Evolutionary conservation across 228 moss, liverwort and hornwort genomes (phyloP).

Genomic region (Sphagnum fallax): DNA sequence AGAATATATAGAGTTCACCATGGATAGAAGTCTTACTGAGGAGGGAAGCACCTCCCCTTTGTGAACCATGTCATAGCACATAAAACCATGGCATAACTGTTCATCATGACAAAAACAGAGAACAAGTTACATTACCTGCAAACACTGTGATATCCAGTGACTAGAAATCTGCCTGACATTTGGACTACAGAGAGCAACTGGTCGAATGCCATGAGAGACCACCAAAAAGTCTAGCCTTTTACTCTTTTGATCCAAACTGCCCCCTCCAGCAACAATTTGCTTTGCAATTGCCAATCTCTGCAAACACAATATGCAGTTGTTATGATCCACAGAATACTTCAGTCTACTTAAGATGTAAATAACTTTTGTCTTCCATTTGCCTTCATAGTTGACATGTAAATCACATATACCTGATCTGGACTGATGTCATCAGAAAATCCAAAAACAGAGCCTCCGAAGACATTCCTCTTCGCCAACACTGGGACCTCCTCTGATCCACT

Average conservation of each 20-base stretch:
- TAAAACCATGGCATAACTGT: no score
- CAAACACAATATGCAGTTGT: not conserved
- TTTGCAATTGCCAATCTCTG: constrained; percentile 52
- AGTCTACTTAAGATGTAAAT: no score
- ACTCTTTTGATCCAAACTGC: constrained; percentile 36
- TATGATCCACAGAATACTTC: not conserved
- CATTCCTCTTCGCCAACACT: constrained; percentile 8
- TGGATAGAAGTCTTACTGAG: no score
- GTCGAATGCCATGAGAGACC: constrained; percentile 46
- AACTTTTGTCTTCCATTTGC: no score
- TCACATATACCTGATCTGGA: constrained; percentile 10
- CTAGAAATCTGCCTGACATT: constrained; percentile 37
- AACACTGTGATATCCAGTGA: constrained; percentile 67
- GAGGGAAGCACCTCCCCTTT: no score
- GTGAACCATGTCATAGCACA: no score
- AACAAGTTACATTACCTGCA: constrained; percentile 27
- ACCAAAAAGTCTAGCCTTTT: constrained; percentile 46
- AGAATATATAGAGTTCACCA: no score
- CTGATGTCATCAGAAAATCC: constrained; percentile 42
- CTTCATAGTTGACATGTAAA: not conserved
- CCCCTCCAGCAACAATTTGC: constrained; percentile 62
- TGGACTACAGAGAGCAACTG: constrained; percentile 8
- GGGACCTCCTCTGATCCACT: not conserved
- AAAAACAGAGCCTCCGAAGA: constrained; percentile 55
- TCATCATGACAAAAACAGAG: not conserved